Base-by-base conservation (phyloP, 1,139 yeast genomes). In the Candida sanyaensis region DNA sequence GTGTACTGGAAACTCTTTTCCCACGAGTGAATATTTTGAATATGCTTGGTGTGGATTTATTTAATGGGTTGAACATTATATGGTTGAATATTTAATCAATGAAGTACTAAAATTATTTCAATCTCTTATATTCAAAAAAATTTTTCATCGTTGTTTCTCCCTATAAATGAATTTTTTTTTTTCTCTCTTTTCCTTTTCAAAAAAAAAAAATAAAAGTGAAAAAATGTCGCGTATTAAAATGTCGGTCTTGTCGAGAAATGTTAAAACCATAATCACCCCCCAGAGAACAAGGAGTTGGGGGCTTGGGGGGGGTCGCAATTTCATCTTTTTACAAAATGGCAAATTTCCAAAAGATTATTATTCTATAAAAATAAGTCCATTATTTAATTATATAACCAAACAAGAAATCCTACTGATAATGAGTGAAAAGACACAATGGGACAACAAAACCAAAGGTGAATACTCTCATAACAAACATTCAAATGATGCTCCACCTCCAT, bases 11-110 rank as follows among this genome's bases (percentile, higher is more conserved):
- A 59, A 61, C 66, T 61, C 60, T 70, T 60, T 69, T 77, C 37
- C 69, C 75, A 64, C 74, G 70, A 36, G 64, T 68, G 47, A 73
- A 69, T 26, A 56, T 52, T 52, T 53, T 56, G 6, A 37, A 30
- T 46, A 48, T 45, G 43, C 31, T 44, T 33, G 37, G 27, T 11
- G 45, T 28, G 23, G 43, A 7, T 30, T 30, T 46, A 11, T 23
- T 42, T 29, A 24, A 32, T 13, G 42, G 44, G 42, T 32, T 33
- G 26, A 39, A 37, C 41, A 39, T 43, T 37, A 37, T 21, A 21
- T 27, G 32, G 28, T 42, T 30, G 42, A n/a, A 4, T 26, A 26
- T 6, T 6, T 26, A 26, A 26, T 6, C 9, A 26, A 26, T 2
- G 28, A 8, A 26, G 28, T 26, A 26, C 9, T 6, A 6, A 6